These are phyloP conservation scores for Trametes elegans DNA, from an alignment of 768 basidiomycete genomes.

Conservation along the genomic window DNA sequence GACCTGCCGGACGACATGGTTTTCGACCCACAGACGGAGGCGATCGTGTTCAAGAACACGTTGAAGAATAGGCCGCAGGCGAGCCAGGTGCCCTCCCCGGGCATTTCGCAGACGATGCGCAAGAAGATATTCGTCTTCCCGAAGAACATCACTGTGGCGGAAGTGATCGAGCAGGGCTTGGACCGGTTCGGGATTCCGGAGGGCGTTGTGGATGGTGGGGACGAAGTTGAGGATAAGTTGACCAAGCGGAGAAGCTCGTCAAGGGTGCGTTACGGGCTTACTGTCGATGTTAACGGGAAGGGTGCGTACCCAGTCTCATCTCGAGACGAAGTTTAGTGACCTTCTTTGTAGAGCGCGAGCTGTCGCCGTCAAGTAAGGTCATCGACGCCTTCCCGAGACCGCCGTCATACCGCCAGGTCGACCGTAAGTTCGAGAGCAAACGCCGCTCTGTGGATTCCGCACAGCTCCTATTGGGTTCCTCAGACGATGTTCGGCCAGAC, in stretches of 20 bases:
- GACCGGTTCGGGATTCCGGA: conserved; percentile 94
- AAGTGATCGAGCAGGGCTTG: conserved; percentile 89
- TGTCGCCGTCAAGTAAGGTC: conserved; percentile 77
- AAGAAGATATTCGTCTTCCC: conserved; percentile 90
- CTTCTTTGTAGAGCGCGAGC: conserved; percentile 59
- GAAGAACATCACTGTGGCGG: conserved; percentile 92
- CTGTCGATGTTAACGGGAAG: conserved; percentile 53
- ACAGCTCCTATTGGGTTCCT: conserved; percentile 62
- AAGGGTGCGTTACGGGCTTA: conserved; percentile 82
- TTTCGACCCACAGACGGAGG: conserved; percentile 91
- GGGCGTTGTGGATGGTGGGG: conserved; percentile 98
- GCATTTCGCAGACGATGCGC: conserved; percentile 58
- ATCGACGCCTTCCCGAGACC: conserved; percentile 81
- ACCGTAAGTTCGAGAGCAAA: conserved; percentile 63
- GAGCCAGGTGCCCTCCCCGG: conserved; percentile 43
- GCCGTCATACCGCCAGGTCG: conserved; percentile 64
- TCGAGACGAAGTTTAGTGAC: background rate
- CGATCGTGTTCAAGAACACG: conserved; percentile 84
- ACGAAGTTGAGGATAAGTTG: conserved; percentile 94
- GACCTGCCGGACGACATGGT: conserved; percentile 94
- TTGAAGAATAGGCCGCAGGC: conserved; percentile 54
- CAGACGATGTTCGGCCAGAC: conserved; percentile 73
- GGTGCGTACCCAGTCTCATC: conserved; percentile 45
- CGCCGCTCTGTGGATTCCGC: conserved; percentile 86
- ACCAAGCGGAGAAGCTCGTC: conserved; percentile 74